Conservation (phyloP, 2,329 filamentous ascomycete genomes). For the Colletotrichum sp. region DNA sequence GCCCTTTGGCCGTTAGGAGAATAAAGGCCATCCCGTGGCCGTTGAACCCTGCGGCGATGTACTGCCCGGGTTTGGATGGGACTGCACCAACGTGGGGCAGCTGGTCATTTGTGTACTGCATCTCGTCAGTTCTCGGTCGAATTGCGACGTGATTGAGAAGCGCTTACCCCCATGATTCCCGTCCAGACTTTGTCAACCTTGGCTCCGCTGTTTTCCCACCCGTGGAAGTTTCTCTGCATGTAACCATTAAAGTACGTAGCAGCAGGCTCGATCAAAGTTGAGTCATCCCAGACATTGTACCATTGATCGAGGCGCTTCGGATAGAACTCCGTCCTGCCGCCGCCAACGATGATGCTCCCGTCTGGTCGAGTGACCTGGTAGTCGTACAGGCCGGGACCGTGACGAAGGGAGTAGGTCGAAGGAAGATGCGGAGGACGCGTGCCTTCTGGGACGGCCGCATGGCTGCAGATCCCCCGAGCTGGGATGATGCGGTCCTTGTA, state of each 20-base stretch:
- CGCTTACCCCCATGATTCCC: constrained; percentile 33
- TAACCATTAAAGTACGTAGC: constrained; percentile 46
- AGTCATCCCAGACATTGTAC: constrained; percentile 49
- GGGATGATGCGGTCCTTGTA: constrained; percentile 69
- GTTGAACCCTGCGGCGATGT: constrained; percentile 52
- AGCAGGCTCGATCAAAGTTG: constrained; percentile 40
- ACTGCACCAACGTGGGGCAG: constrained; percentile 28
- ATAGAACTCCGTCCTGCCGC: constrained; percentile 30
- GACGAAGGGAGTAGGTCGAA: constrained; percentile 29
- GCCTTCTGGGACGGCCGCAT: constrained; percentile 28
- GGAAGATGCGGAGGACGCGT: constrained; percentile 22
- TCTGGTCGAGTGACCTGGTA: constrained; percentile 50
- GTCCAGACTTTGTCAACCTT: constrained; percentile 44
- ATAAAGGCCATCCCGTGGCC: constrained; percentile 58
- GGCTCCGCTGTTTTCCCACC: constrained; percentile 49
- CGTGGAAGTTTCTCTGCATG: constrained; percentile 49
- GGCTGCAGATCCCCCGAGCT: constrained; percentile 52
- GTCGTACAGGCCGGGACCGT: constrained; percentile 25
- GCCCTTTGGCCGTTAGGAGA: constrained; percentile 41
- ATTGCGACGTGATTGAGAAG: background rate
- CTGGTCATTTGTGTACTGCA: constrained; percentile 31
- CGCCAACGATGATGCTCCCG: constrained; percentile 47
- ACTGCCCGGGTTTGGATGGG: constrained; percentile 42
- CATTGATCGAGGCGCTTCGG: constrained; percentile 32
- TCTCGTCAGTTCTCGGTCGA: constrained; percentile 29